Percentiles rank a stretch among this genome's conserved stretches.
Conservation (phyloP, 176 grass and related monocot genomes). For the Panicum miliaceum region DNA sequence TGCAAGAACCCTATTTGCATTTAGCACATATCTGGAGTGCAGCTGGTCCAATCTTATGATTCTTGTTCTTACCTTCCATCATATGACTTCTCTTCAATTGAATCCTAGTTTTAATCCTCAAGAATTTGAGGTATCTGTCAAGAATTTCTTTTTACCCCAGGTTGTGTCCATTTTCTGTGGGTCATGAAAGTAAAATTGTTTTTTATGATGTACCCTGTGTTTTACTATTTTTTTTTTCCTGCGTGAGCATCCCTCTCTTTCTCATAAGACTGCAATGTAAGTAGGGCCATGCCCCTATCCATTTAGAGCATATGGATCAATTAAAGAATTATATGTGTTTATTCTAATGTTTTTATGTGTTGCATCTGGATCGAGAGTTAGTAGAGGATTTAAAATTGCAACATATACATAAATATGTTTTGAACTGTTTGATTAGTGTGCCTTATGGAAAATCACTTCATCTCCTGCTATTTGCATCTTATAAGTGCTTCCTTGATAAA, state of each 20-base stretch:
- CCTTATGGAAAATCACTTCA: neutral
- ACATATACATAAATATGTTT: neutral
- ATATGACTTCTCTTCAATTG: neutral
- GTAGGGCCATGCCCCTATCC: neutral
- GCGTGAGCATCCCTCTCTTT: neutral
- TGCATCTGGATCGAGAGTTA: neutral
- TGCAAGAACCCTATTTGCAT: conserved; percentile 9
- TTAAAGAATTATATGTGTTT: neutral
- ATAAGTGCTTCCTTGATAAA: neutral
- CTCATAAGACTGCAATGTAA: neutral
- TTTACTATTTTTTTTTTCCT: neutral
- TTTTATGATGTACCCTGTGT: neutral
- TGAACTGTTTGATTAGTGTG: neutral
- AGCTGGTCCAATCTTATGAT: neutral
- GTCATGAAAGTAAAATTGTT: neutral
- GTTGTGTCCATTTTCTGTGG: neutral
- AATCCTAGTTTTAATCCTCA: neutral
- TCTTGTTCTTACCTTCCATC: conserved; percentile 1
- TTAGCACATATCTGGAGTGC: conserved; percentile 8
- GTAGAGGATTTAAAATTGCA: neutral
- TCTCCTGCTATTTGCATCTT: neutral
- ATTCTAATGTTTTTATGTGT: neutral
- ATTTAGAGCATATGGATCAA: neutral
- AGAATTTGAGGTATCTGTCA: neutral
- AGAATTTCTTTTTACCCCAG: neutral